Evolutionary conservation across 2,329 filamentous ascomycete genomes (phyloP).

Genomic region (Aspergillus proliferans): DNA sequence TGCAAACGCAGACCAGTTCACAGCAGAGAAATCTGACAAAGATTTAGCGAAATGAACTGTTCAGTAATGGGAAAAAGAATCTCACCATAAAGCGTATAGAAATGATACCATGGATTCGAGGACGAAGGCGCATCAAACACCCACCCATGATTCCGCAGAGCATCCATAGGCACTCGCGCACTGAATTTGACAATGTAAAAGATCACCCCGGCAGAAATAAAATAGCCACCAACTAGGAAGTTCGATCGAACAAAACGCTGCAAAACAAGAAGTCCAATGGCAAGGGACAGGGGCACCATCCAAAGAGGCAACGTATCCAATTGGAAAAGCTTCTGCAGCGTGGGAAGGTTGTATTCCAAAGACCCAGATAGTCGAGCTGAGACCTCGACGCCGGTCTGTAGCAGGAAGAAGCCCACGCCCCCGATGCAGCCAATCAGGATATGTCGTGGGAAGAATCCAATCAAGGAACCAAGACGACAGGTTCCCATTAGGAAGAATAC

Average conservation of each 20-base stretch:
- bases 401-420: slow-evolving; percentile 89
- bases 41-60: slow-evolving; percentile 5
- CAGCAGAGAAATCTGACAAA: slow-evolving; percentile 63
- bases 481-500: slow-evolving; percentile 89
- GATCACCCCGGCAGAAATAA: slow-evolving; percentile 68
- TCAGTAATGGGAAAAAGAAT: slow-evolving; percentile 7
- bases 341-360: slow-evolving; percentile 72
- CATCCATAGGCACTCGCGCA: slow-evolving; percentile 59
- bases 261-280: slow-evolving; percentile 67
- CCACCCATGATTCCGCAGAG: slow-evolving; percentile 72
- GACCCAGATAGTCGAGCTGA: slow-evolving; percentile 82
- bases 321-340: slow-evolving; percentile 66
- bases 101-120: slow-evolving; percentile 92
- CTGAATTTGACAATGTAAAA: slow-evolving; percentile 41
- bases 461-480: slow-evolving; percentile 82
- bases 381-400: slow-evolving; percentile 88
- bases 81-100: slow-evolving; percentile 90
- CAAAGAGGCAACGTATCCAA: slow-evolving; percentile 73
- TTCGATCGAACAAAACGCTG: slow-evolving; percentile 74
- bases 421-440: slow-evolving; percentile 97
- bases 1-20: slow-evolving; percentile 77
- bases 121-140: slow-evolving; percentile 81
- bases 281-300: slow-evolving; percentile 70
- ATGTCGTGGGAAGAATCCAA: slow-evolving; percentile 93
- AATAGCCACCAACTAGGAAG: slow-evolving; percentile 80